These are phyloP conservation scores for Withania somnifera DNA, from an alignment of 305 asterid species.

Conservation along the genomic window DNA sequence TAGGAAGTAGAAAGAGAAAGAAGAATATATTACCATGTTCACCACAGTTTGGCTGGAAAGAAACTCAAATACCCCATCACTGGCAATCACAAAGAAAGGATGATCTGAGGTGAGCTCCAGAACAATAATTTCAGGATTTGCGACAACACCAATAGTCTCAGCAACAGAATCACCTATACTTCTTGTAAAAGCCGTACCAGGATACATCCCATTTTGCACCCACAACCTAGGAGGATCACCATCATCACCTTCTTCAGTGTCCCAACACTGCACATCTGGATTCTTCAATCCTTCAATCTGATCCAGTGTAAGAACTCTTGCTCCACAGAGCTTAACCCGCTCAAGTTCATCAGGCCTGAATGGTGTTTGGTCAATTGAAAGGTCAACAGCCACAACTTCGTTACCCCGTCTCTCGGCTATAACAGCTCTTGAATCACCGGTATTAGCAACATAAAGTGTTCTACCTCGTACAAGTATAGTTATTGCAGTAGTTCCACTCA, in stretches of 20 bases:
- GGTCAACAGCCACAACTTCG: slow-evolving; percentile 67
- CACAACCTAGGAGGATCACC: slow-evolving; percentile 98
- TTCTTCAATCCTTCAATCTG: slow-evolving; percentile 95
- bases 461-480: slow-evolving; percentile 73
- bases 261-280: slow-evolving; percentile 86
- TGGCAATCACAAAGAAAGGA: slow-evolving; percentile 87
- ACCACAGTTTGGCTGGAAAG: slow-evolving; percentile 93
- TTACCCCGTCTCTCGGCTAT: slow-evolving; percentile 68
- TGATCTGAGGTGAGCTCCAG: slow-evolving; percentile 67
- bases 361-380: slow-evolving; percentile 89
- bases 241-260: slow-evolving; percentile 89
- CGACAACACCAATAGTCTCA: slow-evolving; percentile 85
- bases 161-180: slow-evolving; percentile 96
- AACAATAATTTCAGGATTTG: slow-evolving; percentile 82
- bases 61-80: slow-evolving; percentile 96
- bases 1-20: background rate
- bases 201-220: slow-evolving; percentile 98
- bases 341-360: slow-evolving; percentile 76
- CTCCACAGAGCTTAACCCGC: slow-evolving; percentile 89
- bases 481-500: slow-evolving; percentile 97
- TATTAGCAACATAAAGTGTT: slow-evolving; percentile 67
- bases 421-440: slow-evolving; percentile 94
- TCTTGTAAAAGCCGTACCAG: slow-evolving; percentile 96
- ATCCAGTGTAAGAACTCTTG: slow-evolving; percentile 93
- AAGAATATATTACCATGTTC: slow-evolving; percentile 60